Evolutionary conservation across 257 asterid genomes (phyloP).

Genomic region (Forsythia viridissima): DNA sequence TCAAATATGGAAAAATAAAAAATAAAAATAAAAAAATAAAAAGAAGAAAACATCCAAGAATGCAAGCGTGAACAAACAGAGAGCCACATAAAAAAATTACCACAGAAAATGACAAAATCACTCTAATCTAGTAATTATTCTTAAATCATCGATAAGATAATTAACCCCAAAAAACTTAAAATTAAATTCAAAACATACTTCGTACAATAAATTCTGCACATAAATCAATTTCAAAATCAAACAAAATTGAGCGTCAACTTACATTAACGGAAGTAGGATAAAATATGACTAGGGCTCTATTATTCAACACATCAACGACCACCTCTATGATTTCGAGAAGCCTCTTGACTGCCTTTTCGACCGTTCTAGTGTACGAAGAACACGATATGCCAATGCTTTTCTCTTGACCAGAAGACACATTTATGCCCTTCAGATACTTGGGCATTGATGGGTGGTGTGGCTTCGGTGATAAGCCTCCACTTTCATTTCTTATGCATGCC

Average conservation of each 20-base stretch:
- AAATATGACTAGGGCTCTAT: background rate
- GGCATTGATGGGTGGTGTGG: conserved; percentile 50
- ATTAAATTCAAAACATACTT: too few relatives aligned
- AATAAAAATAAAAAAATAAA: too few relatives aligned
- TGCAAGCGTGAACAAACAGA: background rate
- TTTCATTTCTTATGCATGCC: conserved; percentile 35
- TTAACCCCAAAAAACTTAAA: background rate
- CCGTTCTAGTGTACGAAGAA: conserved; percentile 53
- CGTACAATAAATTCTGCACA: background rate
- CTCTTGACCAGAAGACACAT: conserved; percentile 29
- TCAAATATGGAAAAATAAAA: too few relatives aligned
- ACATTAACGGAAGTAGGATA: background rate
- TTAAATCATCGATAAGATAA: background rate
- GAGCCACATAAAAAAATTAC: background rate
- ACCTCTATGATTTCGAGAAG: conserved; percentile 38
- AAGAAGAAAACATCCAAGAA: background rate
- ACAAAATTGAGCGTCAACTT: background rate
- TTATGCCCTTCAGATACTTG: conserved; percentile 22
- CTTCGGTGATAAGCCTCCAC: conserved; percentile 23
- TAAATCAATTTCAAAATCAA: background rate
- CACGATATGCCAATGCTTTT: conserved; percentile 54
- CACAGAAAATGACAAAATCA: too few relatives aligned
- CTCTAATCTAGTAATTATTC: too few relatives aligned
- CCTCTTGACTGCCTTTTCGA: conserved; percentile 57
- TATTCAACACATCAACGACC: background rate